Evolutionary conservation across 2,329 filamentous ascomycete genomes (phyloP), one percentile per base, ranked within the genome.

Genomic region (Lasiodiplodia theobromae): DNA sequence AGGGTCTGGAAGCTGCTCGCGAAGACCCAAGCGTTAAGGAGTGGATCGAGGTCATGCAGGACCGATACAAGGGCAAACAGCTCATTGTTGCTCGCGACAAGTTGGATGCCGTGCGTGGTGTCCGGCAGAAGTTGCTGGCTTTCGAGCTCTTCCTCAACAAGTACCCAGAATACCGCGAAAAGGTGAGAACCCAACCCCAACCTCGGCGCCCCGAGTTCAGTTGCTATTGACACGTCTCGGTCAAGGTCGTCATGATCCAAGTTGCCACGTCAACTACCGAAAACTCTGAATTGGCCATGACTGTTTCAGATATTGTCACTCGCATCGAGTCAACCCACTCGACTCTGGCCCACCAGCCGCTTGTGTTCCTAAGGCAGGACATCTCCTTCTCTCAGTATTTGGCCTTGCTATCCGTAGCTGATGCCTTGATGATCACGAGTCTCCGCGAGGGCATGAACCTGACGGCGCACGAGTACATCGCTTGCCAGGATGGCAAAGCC

Each of bases 381-480:
- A 96, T 98, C 69, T 91, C 92, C 69, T 97, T 97, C 76, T 86
- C 92, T 0, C 94, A 97, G 77, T 98, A 97, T 75, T 86, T 98
- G n/a, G 95, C 94, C 1, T 84, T 98, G 8, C 86, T 97, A 57
- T 93, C 93, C 3, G 91, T 96, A 65, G 96, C 95, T 2, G 94
- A 98, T 81, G 92, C 91, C 2, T 84, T 98, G 62, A 96, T 97
- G 88, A 96, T 98, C 75, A 96, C 95, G 2, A 96, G 93, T 77
- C 89, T 98, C 74, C 93, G 96, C 65, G 95, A 98, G 78, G 95
- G 95, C 71, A 98, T 98, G 96, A 98, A 97, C 77, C 82, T 98
- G 68, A 97, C 95, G 0, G 94, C 92, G 6, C 96, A 98, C 77
- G 95, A 98, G 78, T 98, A 94, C 76, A 87, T 97, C 40, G 92